Evolutionary conservation across 225 moss, liverwort and hornwort species (phyloP).

Genomic region (Bryum argenteum): DNA sequence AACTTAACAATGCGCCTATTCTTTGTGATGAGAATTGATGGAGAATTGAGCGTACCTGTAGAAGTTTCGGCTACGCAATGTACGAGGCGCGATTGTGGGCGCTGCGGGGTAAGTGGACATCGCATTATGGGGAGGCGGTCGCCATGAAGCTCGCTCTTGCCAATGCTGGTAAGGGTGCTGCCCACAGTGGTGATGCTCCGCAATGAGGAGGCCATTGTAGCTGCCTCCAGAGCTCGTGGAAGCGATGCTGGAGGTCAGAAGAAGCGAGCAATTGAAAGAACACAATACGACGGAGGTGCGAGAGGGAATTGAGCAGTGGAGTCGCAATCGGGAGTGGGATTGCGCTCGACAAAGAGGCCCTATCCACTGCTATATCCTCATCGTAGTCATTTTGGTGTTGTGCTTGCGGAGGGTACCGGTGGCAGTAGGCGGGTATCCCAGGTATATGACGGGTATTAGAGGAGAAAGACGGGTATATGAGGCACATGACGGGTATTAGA

Average conservation of each 20-base stretch:
- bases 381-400: background rate
- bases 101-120: background rate
- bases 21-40: background rate
- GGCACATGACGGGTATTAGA: too few species aligned
- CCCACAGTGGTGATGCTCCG: background rate
- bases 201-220: conserved; percentile 23
- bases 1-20: too few species aligned
- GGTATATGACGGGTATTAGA: too few species aligned
- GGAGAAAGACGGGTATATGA: too few species aligned
- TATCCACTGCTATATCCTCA: conserved; percentile 13
- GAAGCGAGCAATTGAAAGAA: background rate
- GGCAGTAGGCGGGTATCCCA: too few species aligned
- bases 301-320: background rate
- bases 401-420: too few species aligned
- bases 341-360: background rate
- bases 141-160: conserved; percentile 10
- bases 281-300: background rate
- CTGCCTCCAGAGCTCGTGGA: conserved; percentile 1
- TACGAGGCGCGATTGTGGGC: background rate
- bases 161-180: background rate
- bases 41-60: background rate
- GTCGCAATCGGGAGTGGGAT: conserved; percentile 2
- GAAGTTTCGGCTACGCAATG: conserved; percentile 20
- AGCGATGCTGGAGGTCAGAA: conserved; percentile 6
- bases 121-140: background rate